Evolutionary conservation across 768 basidiomycete genomes (phyloP).

Genomic region (Suillus paluster): DNA sequence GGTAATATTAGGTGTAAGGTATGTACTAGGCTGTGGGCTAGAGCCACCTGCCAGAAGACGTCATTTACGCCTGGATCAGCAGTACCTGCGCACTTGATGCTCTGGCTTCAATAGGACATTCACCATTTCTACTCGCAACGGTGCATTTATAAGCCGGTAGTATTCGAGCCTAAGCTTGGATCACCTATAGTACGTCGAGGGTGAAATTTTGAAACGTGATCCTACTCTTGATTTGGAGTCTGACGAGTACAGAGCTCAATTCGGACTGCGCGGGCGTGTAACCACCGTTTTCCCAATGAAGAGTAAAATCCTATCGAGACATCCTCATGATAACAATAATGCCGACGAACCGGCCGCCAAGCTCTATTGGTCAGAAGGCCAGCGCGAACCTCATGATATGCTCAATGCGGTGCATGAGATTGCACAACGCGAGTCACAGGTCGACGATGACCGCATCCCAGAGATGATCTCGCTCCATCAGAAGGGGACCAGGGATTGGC

Average conservation of each 20-base stretch:
- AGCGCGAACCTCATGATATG: neutral
- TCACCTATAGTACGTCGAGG: neutral
- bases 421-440: neutral
- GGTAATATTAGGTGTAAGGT: neutral
- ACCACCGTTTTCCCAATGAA: neutral
- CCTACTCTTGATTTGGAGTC: neutral
- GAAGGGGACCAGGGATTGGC: neutral
- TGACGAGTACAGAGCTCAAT: neutral
- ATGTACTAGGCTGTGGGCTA: too few species aligned
- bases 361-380: conserved; percentile 15
- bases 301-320: neutral
- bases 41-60: too few species aligned
- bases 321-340: neutral
- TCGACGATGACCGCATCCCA: neutral
- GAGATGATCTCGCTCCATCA: conserved; percentile 6
- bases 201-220: neutral
- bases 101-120: too few species aligned
- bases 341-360: neutral
- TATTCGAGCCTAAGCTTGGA: neutral
- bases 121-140: neutral
- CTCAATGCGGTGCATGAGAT: neutral
- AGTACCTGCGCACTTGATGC: neutral
- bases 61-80: neutral
- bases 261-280: neutral
- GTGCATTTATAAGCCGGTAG: neutral